phyloP scores from a whole-genome alignment of 1,284 basidiomycete genomes.

The Cerrena zonata region DNA sequence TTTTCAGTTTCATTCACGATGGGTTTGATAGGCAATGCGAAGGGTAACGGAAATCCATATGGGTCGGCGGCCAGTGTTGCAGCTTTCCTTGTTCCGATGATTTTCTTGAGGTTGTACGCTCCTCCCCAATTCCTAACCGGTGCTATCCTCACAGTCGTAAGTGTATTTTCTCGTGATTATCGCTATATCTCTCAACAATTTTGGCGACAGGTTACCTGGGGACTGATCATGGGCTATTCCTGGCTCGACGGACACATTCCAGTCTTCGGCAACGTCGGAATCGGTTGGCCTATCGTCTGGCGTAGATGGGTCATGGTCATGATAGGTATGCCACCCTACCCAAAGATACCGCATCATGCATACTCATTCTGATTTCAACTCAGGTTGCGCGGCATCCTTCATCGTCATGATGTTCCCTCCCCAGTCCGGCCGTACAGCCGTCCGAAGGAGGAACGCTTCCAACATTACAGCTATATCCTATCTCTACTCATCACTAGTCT shows the following conservation, averaged over 20 bases:
- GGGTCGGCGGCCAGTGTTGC: conserved; percentile 50
- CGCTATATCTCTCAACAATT: too few relatives aligned
- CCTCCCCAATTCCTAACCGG: conserved; percentile 39
- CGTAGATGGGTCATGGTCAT: conserved; percentile 42
- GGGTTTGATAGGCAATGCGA: conserved; percentile 38
- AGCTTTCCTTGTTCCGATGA: conserved; percentile 45
- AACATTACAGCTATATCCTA: conserved; percentile 34
- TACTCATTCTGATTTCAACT: neutral
- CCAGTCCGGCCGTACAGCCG: conserved; percentile 42
- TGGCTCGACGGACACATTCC: conserved; percentile 55
- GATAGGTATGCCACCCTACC: conserved; percentile 35
- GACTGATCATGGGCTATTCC: conserved; percentile 51
- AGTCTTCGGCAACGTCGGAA: conserved; percentile 42
- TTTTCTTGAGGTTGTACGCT: conserved; percentile 50
- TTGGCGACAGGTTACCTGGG: conserved; percentile 41
- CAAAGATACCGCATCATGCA: neutral
- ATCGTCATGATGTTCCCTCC: conserved; percentile 48
- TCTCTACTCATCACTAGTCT: conserved; percentile 39
- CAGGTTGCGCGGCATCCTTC: conserved; percentile 42
- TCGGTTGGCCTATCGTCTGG: conserved; percentile 52
- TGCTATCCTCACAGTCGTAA: conserved; percentile 33
- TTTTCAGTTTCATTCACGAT: conserved; percentile 15
- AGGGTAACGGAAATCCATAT: conserved; percentile 50
- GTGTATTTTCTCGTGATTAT: too few relatives aligned
- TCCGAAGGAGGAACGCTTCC: conserved; percentile 43